phyloP scores from a whole-genome alignment of 1,139 yeast genomes.

The Pichia sp. region DNA sequence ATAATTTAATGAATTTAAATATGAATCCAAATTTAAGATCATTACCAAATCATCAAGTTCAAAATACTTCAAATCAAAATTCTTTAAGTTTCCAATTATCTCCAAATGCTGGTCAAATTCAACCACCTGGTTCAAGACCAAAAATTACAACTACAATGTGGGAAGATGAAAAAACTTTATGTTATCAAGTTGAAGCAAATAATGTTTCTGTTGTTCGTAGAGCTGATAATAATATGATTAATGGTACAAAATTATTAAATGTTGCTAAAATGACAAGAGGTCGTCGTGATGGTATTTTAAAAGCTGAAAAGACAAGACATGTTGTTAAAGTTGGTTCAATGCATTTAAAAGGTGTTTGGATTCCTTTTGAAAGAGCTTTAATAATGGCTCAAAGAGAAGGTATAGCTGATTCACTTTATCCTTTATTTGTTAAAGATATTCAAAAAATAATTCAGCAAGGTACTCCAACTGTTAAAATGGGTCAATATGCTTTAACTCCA shows the following conservation, averaged over 20 bases:
- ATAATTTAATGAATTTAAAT: neutral
- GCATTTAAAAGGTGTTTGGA: slow-evolving; percentile 98
- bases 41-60: slow-evolving; percentile 2
- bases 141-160: slow-evolving; percentile 92
- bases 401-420: slow-evolving; percentile 78
- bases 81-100: slow-evolving; percentile 27
- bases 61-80: slow-evolving; percentile 12
- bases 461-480: slow-evolving; percentile 29
- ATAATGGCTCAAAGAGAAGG: slow-evolving; percentile 89
- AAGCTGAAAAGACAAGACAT: slow-evolving; percentile 81
- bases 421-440: slow-evolving; percentile 82
- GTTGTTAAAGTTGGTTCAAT: slow-evolving; percentile 95
- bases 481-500: slow-evolving; percentile 24
- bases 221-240: slow-evolving; percentile 90
- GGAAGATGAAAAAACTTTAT: slow-evolving; percentile 93
- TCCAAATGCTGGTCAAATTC: slow-evolving; percentile 50
- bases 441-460: slow-evolving; percentile 38
- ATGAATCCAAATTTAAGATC: slow-evolving; percentile 1
- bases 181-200: slow-evolving; percentile 93
- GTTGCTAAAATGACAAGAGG: slow-evolving; percentile 97
- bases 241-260: slow-evolving; percentile 87
- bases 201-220: slow-evolving; percentile 88
- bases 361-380: slow-evolving; percentile 88
- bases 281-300: slow-evolving; percentile 87
- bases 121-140: slow-evolving; percentile 64